Conservation (phyloP, 169 alveolate genomes). For the Cryptosporidium meleagridis region DNA sequence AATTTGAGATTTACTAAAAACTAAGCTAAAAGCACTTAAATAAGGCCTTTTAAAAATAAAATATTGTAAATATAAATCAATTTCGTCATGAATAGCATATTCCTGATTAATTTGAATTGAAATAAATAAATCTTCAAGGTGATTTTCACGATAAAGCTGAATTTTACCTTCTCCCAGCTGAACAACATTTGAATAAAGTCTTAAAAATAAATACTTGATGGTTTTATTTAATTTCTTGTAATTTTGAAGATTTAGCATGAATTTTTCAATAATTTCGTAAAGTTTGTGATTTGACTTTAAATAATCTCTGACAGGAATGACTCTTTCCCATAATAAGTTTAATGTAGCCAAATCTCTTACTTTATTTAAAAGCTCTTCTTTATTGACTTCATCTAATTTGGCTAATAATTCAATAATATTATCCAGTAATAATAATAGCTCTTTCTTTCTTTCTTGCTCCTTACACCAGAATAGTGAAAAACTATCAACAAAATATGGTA, state of each 20-base stretch:
- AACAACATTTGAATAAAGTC: slow-evolving; percentile 26
- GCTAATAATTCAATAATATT: background rate
- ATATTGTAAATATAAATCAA: slow-evolving; percentile 27
- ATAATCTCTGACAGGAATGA: slow-evolving; percentile 4
- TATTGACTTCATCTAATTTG: background rate
- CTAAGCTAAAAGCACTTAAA: slow-evolving; percentile 2
- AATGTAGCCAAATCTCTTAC: background rate
- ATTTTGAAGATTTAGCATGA: background rate
- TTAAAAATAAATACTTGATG: slow-evolving; percentile 15
- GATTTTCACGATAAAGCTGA: slow-evolving; percentile 1
- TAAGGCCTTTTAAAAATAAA: slow-evolving; percentile 6
- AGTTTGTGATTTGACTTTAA: background rate
- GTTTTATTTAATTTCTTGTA: background rate
- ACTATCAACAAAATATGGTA: slow-evolving; percentile 20
- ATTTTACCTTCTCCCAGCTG: slow-evolving; percentile 24
- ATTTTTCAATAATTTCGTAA: background rate
- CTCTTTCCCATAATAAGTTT: slow-evolving; percentile 42
- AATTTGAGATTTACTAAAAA: background rate
- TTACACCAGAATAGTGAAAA: slow-evolving; percentile 15
- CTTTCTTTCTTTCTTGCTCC: slow-evolving; percentile 2
- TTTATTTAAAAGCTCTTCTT: background rate
- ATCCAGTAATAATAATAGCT: background rate
- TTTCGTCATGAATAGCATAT: background rate
- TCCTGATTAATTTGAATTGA: slow-evolving; percentile 12
- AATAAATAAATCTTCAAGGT: background rate